Evolutionary conservation across 176 grass and related monocot genomes (phyloP), one percentile per base, ranked within the genome.

Genomic region (Oropetium thomaeum): DNA sequence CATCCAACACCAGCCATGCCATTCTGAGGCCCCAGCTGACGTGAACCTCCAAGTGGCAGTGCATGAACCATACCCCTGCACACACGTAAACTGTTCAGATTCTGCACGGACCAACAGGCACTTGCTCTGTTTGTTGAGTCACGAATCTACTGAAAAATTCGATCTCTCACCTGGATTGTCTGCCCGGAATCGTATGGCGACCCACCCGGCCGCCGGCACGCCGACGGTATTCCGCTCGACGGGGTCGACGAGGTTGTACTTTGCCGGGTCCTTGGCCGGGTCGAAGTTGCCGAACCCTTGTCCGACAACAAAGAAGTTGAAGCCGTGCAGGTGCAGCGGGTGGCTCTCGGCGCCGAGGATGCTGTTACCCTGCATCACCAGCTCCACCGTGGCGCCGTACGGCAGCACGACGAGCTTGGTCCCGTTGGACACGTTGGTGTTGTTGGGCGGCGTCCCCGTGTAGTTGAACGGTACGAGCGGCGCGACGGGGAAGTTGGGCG

Each of bases 241-340:
- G 38, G 89, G 92, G 73, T 96, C 89, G 38, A 85, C 74, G 58
- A 96, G 86, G 82, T 96, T 92, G 86, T 85, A 96, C 59, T 65
- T 60, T 26, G 83, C 11, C 0, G 92, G 89, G 58, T 89, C 86
- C 19, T 84, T 92, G 4, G 26, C 20, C 0, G 75, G 48, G 43
- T 96, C 79, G 30, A 85, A 92, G 58, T 92, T 96, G 52, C 86
- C 92, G 22, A 82, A 84, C 0, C 92, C 92, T 54, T 57, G 80
- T 0, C 89, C 89, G n/a, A 96, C 51, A 0, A 92, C 92, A 67
- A 84, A 96, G 83, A 87, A 96, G 68, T 96, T 92, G 86, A 68
- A 92, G 34, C 92, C 92, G 31, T 96, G 92, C 16, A 96, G 83
- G 58, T 96, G 92, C 33, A 96, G 76, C 0, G 92, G 92, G 83